Evolutionary conservation across 2,329 filamentous ascomycete species (phyloP), one percentile per base, ranked within the genome.

Genomic region (Colletotrichum euphorbiae): DNA sequence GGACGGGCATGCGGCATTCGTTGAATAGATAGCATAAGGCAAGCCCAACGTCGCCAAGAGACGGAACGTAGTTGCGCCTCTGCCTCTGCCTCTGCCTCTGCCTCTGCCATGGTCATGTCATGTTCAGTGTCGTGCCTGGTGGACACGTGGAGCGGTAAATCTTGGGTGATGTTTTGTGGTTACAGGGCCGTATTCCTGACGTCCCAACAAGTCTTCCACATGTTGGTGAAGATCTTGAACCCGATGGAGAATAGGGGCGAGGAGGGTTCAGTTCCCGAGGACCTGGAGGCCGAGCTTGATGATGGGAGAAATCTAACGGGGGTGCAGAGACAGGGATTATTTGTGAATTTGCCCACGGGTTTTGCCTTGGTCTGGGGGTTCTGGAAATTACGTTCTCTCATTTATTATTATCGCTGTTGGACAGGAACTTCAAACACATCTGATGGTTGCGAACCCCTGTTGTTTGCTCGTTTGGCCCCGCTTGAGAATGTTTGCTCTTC

Each of bases 391-490:
- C 4, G 5, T 12, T 36, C 6, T 36, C 48, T 51, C 48, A 13
- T 15, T 51, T 51, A 13, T 51, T 33, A 33, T 28, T 17, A 12
- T 31, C 50, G 17, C 21, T 54, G 13, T 28, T 38, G 51, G 24
- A 24, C 4, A 24, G n/a, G 6, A 17, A 5, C n/a, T n/a, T n/a
- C n/a, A n/a, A n/a, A n/a, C n/a, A n/a, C 31, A 19, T 28, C n/a
- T 24, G 24, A 24, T 24, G 24, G 12, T 31, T 31, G 33, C 31
- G 31, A 17, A 38, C 51, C 28, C 24, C 3, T 3, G 55, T 21
- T 58, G 55, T 58, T 58, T 51, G 48, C 48, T 33, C 31, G 48
- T 51, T 51, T 56, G 52, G n/a, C 52, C 42, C 52, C 13, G 31
- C 19, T n/a, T 19, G 24, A 24, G 24, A 59, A 40, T 48, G 56